Percentiles rank a stretch among this genome's conserved stretches.
phyloP scores from a whole-genome alignment of 2,329 filamentous ascomycete genomes.

The Periconia digitata region DNA sequence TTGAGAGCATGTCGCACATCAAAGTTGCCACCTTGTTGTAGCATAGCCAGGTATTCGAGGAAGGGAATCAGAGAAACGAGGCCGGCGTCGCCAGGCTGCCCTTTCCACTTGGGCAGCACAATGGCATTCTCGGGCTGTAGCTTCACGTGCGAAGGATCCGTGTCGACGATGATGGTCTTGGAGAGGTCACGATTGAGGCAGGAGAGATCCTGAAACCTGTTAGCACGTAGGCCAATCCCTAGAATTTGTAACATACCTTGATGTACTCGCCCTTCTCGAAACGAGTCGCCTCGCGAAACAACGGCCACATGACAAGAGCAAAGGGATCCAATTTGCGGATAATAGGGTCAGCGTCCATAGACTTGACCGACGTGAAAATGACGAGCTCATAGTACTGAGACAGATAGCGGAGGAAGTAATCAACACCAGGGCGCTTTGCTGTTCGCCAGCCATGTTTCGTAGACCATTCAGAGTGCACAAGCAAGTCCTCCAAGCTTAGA shows the following conservation, averaged over 20 bases:
- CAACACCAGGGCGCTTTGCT: slow-evolving; percentile 90
- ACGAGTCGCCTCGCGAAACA: slow-evolving; percentile 95
- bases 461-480: slow-evolving; percentile 93
- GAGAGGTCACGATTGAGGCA: slow-evolving; percentile 95
- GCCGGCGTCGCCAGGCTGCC: slow-evolving; percentile 78
- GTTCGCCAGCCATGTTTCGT: slow-evolving; percentile 93
- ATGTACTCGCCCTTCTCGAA: slow-evolving; percentile 96
- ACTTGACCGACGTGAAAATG: slow-evolving; percentile 88
- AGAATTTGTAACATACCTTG: slow-evolving; percentile 63
- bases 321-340: slow-evolving; percentile 93
- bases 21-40: slow-evolving; percentile 67
- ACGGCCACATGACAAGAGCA: slow-evolving; percentile 90
- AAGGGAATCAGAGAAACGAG: slow-evolving; percentile 91
- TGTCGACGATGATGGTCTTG: slow-evolving; percentile 94
- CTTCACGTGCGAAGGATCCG: slow-evolving; percentile 76
- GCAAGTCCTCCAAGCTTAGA: slow-evolving; percentile 86
- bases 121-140: slow-evolving; percentile 97
- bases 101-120: slow-evolving; percentile 85
- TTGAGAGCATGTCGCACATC: slow-evolving; percentile 86
- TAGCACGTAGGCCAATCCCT: slow-evolving; percentile 6
- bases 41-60: slow-evolving; percentile 94
- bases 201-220: slow-evolving; percentile 72
- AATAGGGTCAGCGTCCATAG: slow-evolving; percentile 80
- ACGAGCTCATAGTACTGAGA: slow-evolving; percentile 98
- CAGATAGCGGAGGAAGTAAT: slow-evolving; percentile 96